Evolutionary conservation across 495 filamentous ascomycete genomes (phyloP), one percentile per base, ranked within the genome.

Genomic region (Hypoxylon crocopeplum): DNA sequence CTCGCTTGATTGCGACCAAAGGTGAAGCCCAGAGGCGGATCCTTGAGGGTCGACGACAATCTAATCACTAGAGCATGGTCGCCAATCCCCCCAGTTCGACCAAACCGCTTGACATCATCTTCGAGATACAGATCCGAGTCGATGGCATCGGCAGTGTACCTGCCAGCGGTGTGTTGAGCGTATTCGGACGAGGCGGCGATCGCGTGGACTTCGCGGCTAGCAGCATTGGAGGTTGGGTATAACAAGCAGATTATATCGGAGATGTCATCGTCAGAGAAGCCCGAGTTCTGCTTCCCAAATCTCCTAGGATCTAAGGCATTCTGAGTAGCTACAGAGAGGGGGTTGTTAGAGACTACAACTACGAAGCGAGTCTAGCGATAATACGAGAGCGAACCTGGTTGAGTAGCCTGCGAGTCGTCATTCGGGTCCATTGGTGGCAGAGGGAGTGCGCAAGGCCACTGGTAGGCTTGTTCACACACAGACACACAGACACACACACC

Each of bases 171-270:
- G 45, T 77, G 69, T 8, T 70, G 69, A 32, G 72, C 68, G 30
- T 69, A 75, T 48, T 75, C 69, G 41, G 59, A 20, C 10, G 58
- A 66, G 13, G 47, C 44, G 17, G 81, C 82, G 37, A 88, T 80
- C 0, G 72, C 62, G 33, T 75, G 71, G 11, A 96, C 86, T 40
- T 90, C 87, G 48, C 77, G 72, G 62, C 85, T 85, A 2, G 94
- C 92, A 5, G 82, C 77, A 32, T 82, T 79, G 0, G 92, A 90
- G 44, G 82, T 83, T 1, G 94, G 93, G 53, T 94, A 85, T 3
- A 98, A 82, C 39, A 97, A 87, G 73, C 91, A 95, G 44, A 97
- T 83, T 56, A 97, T 90, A 62, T 97, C 93, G 22, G 89, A 79
- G 22, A 92, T 80, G 64, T 97, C 93, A 55, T 91, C 76, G 34